Evolutionary conservation across 2,329 filamentous ascomycete species (phyloP).

Genomic region (Fusarium tupiense): DNA sequence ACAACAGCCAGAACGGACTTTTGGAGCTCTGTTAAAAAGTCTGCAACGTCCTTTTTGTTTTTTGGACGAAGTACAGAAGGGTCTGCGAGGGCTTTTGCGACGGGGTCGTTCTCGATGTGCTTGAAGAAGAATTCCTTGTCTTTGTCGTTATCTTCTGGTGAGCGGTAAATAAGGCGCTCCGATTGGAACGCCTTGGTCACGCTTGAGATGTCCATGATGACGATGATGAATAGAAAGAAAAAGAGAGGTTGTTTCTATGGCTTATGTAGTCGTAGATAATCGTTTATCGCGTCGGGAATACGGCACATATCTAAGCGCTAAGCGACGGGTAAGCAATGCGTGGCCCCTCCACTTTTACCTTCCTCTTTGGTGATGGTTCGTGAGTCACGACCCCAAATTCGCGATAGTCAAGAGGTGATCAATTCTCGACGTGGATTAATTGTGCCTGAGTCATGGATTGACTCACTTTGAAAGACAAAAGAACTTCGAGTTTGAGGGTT

Average conservation of each 20-base stretch:
- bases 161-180: constrained; percentile 27
- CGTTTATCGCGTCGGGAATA: not conserved
- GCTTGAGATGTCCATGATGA: constrained; percentile 2
- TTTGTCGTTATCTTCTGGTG: constrained; percentile 14
- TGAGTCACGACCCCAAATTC: not conserved
- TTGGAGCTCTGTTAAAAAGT: not conserved
- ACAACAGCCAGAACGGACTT: constrained; percentile 5
- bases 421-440: not conserved
- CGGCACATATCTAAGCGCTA: not conserved
- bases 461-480: not conserved
- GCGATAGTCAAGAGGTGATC: not conserved
- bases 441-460: not conserved
- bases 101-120: constrained; percentile 14
- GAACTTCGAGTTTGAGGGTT: accelerated
- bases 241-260: not conserved
- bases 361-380: not conserved
- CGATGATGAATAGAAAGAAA: not conserved
- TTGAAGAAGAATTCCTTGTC: constrained; percentile 21
- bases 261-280: not conserved
- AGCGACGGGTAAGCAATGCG: not conserved
- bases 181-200: constrained; percentile 16
- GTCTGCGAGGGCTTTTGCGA: constrained; percentile 6
- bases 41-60: not conserved
- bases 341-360: not conserved
- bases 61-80: not conserved